A percentile compares a stretch with the other conserved stretches of the same genome.
phyloP scores from a whole-genome alignment of 2,329 filamentous ascomycete species.

The Penicillium brevicompactum region DNA sequence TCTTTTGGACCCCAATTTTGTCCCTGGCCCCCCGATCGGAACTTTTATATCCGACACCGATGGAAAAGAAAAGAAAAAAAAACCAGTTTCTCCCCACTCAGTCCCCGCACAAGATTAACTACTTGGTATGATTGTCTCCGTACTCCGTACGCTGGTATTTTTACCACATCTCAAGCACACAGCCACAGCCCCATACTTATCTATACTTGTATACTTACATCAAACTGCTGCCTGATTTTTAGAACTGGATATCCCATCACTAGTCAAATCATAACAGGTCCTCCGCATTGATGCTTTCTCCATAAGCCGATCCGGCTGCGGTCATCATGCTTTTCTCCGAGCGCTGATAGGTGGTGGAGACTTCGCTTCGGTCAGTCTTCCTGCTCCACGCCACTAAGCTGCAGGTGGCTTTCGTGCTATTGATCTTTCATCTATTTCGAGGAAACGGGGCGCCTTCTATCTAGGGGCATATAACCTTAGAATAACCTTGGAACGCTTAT shows the following conservation, averaged over 20 bases:
- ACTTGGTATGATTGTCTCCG: background rate
- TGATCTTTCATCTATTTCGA: constrained; percentile 6
- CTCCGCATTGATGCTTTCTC: constrained; percentile 16
- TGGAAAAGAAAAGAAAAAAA: background rate
- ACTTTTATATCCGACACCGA: constrained; percentile 3
- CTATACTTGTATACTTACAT: background rate
- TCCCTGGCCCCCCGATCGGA: background rate
- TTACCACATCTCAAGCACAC: background rate
- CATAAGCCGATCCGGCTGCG: constrained; percentile 11
- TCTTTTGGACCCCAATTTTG: background rate
- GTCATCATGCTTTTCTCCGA: background rate
- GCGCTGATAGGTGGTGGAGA: background rate
- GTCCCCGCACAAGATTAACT: constrained; percentile 3
- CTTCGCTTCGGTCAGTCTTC: background rate
- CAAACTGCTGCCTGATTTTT: constrained; percentile 20
- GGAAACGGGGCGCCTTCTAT: background rate
- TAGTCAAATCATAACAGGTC: background rate
- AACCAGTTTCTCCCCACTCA: constrained; percentile 3
- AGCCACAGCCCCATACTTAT: constrained; percentile 17
- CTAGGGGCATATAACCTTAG: background rate
- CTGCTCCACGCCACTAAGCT: background rate
- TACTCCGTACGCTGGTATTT: background rate
- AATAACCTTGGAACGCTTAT: background rate
- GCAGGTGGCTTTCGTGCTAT: constrained; percentile 3
- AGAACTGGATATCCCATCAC: background rate